phyloP scores from a whole-genome alignment of 306 rosid species.

The Castanea crenata region DNA sequence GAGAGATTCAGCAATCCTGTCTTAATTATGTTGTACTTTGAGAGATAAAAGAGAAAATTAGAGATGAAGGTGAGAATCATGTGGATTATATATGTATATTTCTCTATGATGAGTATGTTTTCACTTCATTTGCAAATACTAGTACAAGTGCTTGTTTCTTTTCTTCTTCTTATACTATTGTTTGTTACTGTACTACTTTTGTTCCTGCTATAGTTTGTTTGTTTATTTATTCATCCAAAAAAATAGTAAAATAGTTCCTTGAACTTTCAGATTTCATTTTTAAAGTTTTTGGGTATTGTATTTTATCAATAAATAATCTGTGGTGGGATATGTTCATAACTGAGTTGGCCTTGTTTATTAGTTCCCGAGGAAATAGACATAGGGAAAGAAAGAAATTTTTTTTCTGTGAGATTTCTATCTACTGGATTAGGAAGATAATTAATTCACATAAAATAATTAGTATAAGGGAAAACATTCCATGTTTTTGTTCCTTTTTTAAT shows the following conservation, averaged over 20 bases:
- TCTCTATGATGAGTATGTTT: not conserved
- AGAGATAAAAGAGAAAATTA: not conserved
- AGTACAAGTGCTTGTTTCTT: not conserved
- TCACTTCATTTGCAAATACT: not conserved
- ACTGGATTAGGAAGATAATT: not conserved
- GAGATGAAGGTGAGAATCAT: not conserved
- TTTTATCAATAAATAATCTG: not conserved
- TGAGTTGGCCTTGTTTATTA: not conserved
- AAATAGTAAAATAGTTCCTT: not conserved
- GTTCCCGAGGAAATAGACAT: not conserved
- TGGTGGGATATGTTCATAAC: not conserved
- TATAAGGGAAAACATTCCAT: not conserved
- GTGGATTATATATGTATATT: not conserved
- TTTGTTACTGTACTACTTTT: not conserved
- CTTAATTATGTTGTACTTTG: not conserved
- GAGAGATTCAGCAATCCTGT: not conserved
- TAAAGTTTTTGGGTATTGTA: not conserved
- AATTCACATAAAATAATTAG: not conserved
- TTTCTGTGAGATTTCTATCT: not conserved
- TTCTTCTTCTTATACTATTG: not conserved
- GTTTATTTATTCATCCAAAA: not conserved
- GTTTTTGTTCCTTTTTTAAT: not conserved
- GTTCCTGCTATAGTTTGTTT: not conserved
- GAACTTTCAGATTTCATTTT: not conserved
- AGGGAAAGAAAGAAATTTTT: not conserved